Base-by-base conservation (phyloP, 176 grass and related monocot genomes). In the Eremochloa ophiuroides region DNA sequence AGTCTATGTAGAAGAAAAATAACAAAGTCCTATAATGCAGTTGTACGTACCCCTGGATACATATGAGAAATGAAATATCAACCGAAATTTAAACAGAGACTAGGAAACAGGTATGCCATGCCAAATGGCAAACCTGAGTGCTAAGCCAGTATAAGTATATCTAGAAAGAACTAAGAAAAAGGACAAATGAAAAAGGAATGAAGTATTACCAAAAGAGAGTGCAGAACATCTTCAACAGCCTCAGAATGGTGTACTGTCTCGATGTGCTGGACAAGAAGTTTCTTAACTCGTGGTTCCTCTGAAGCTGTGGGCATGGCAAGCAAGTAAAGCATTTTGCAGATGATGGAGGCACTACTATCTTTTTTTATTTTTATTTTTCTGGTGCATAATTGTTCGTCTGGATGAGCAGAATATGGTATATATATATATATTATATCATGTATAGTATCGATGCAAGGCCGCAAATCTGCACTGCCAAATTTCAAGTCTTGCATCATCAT, bases 221-320 rank as follows among this genome's bases (percentile, higher is more conserved):
- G 92, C 58, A 95, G 55, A 66, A 91, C 90, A 86, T 82, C 91
- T 84, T 80, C 76, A 47, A 93, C 83, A 27, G 84, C 78, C 53
- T 83, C 81, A 61, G 92, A 91, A 20, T 87, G 59, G 35, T 84
- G 83, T 9, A 93, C 50, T 40, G 92, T 98, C 46, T 98, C 88
- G 42, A 98, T 35, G 51, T 93, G 92, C 59, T 95, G 95, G 35
- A 88, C 75, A 39, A 95, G 82, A 81, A 98, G 51, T 82, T 95
- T 98, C 84, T 95, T 98, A 59, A 87, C 58, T 10, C 66, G 84
- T 10, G 78, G 44, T 66, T 89, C 92, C 81, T 93, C 88, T 42
- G 41, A 74, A 87, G 26, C 60, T 91, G 50, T 35, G 71, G 11
- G 59, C 66, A 88, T 1, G 31, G 12, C 3, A 47, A 79, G 4